phyloP scores from a whole-genome alignment of 139 green algal genomes.

The Microglena sp. region DNA sequence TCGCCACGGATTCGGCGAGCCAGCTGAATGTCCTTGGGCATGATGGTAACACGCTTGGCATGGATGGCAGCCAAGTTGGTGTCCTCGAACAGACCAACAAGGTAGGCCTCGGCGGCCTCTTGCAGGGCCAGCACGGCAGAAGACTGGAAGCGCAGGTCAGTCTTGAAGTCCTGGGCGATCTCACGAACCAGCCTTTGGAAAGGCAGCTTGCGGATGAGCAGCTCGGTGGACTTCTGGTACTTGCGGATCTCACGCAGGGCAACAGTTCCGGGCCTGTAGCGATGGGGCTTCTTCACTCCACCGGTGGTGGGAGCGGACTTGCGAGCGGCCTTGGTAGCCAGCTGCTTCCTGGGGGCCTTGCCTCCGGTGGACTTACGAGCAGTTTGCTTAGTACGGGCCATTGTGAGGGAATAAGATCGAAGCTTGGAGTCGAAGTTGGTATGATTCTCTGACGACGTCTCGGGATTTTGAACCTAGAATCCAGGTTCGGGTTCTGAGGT shows the following conservation, averaged over 20 bases:
- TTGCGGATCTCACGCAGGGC: constrained; percentile 88
- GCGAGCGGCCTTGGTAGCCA: constrained; percentile 83
- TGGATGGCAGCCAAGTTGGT: constrained; percentile 95
- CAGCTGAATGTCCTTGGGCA: constrained; percentile 53
- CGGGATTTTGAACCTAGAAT: too few species aligned
- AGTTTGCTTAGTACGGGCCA: constrained; percentile 98
- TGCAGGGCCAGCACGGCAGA: constrained; percentile 88
- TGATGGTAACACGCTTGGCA: constrained; percentile 76
- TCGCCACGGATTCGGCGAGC: constrained; percentile 37
- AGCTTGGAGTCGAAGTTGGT: too few species aligned
- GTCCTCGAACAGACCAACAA: constrained; percentile 97
- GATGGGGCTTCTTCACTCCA: constrained; percentile 83
- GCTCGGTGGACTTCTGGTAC: constrained; percentile 92
- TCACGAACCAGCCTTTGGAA: constrained; percentile 95
- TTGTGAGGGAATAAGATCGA: too few species aligned
- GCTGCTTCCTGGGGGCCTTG: constrained; percentile 90
- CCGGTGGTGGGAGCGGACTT: constrained; percentile 84
- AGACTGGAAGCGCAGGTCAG: constrained; percentile 95
- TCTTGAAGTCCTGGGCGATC: constrained; percentile 99
- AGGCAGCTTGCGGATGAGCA: constrained; percentile 94
- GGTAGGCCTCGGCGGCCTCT: constrained; percentile 93
- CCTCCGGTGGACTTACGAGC: constrained; percentile 90
- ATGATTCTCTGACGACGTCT: too few species aligned
- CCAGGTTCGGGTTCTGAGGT: too few species aligned
- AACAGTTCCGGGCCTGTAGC: constrained; percentile 84